Evolutionary conservation across 1,139 yeast genomes (phyloP).

Genomic region (Suhomyces chickasaworum): DNA sequence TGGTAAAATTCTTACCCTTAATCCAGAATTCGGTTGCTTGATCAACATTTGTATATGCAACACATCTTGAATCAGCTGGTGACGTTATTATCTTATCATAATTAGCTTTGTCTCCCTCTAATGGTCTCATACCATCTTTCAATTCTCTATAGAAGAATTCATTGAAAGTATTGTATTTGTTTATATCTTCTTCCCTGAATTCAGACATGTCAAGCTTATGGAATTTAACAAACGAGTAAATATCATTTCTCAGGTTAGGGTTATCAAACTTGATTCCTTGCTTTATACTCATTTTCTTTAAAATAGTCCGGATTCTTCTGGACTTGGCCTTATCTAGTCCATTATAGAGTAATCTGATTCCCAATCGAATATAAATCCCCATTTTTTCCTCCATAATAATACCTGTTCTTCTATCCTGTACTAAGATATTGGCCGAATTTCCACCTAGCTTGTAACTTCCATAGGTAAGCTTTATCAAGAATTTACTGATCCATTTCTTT

Average conservation of each 20-base stretch:
- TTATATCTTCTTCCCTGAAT: conserved; percentile 53
- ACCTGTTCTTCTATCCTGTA: conserved; percentile 89
- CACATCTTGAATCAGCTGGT: conserved; percentile 88
- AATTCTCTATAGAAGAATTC: conserved; percentile 85
- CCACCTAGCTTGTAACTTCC: conserved; percentile 88
- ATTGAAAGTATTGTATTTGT: conserved; percentile 70
- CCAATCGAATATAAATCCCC: conserved; percentile 84
- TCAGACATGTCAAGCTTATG: conserved; percentile 76
- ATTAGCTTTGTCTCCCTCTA: conserved; percentile 54
- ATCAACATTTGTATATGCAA: conserved; percentile 63
- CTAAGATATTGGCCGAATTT: conserved; percentile 90
- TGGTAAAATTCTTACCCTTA: conserved; percentile 78
- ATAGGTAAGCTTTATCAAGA: conserved; percentile 79
- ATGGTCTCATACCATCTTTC: conserved; percentile 67
- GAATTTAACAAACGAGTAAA: conserved; percentile 76
- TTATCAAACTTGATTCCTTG: conserved; percentile 86
- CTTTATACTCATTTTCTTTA: conserved; percentile 67
- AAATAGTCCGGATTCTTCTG: conserved; percentile 54
- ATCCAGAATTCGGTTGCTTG: conserved; percentile 83
- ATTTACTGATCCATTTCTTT: conserved; percentile 84
- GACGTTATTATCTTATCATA: conserved; percentile 59
- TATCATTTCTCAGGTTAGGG: conserved; percentile 65
- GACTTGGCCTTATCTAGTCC: conserved; percentile 63
- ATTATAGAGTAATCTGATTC: conserved; percentile 80
- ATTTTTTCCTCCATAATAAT: conserved; percentile 88